Evolutionary conservation across 768 basidiomycete species (phyloP).

Genomic region (Suillus weaverae): DNA sequence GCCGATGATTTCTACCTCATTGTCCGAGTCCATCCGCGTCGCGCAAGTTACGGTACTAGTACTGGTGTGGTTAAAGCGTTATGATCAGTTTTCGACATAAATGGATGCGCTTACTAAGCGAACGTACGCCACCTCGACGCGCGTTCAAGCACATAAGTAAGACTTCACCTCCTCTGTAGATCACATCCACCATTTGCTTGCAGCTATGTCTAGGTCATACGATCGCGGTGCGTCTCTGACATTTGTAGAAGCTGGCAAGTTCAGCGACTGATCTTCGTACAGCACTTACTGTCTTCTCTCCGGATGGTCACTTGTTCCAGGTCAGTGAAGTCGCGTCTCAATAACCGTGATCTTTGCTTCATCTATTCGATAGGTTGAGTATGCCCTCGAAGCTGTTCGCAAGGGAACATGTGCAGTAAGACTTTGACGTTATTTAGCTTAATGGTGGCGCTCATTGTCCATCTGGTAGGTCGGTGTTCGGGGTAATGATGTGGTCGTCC

Average conservation of each 20-base stretch:
- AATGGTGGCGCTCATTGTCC: conserved; percentile 7
- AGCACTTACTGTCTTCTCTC: conserved; percentile 98
- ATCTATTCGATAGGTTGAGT: conserved; percentile 78
- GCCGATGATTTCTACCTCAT: conserved; percentile 30
- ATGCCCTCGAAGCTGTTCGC: conserved; percentile 95
- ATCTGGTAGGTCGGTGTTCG: conserved; percentile 83
- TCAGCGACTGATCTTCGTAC: conserved; percentile 9
- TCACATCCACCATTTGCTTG: conserved; percentile 4
- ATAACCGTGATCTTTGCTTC: conserved; percentile 14
- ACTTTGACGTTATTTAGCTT: conserved; percentile 11
- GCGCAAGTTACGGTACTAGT: too few species aligned
- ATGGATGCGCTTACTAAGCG: conserved; percentile 25
- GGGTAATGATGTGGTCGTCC: conserved; percentile 90
- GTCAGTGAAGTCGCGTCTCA: conserved; percentile 44
- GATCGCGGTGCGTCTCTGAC: conserved; percentile 76
- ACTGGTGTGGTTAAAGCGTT: not conserved
- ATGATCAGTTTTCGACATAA: not conserved
- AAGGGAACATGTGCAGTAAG: conserved; percentile 96
- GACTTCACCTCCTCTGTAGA: conserved; percentile 14
- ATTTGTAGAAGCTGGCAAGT: not conserved
- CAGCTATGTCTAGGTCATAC: conserved; percentile 86
- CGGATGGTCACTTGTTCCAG: conserved; percentile 98
- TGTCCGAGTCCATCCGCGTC: conserved; percentile 12
- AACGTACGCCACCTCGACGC: conserved; percentile 41
- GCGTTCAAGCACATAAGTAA: conserved; percentile 38